These are phyloP conservation scores for Xylaria castorea DNA, from an alignment of 495 filamentous ascomycete species.

Conservation along the genomic window DNA sequence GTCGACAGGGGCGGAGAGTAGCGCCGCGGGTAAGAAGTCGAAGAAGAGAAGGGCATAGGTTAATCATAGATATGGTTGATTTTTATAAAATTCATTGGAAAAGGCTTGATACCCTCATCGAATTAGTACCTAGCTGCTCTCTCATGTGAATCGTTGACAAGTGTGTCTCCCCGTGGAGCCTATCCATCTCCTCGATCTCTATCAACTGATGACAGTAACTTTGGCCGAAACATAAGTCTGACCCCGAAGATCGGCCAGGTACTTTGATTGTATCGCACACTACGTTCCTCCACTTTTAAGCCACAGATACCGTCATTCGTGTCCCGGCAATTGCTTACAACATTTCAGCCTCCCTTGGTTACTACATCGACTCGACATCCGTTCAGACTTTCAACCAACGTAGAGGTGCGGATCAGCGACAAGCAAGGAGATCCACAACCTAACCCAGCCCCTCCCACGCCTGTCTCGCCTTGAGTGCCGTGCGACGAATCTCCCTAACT, in stretches of 20 bases:
- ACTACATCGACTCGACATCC: background rate
- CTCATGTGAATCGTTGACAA: background rate
- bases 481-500: conserved; percentile 50
- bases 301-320: background rate
- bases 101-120: conserved; percentile 25
- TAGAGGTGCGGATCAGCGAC: background rate
- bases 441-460: conserved; percentile 47
- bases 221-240: background rate
- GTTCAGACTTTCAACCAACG: background rate
- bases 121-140: background rate
- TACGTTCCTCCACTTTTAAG: background rate
- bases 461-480: conserved; percentile 48
- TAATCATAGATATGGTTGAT: conserved; percentile 20
- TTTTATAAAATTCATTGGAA: conserved; percentile 18
- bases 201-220: background rate
- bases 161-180: background rate
- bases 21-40: conserved; percentile 45
- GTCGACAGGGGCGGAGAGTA: conserved; percentile 36
- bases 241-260: background rate
- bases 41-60: conserved; percentile 55
- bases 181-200: background rate
- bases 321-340: background rate
- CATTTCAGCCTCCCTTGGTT: background rate
- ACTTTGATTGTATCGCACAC: background rate
- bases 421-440: background rate